Evolutionary conservation across 139 green algal genomes (phyloP), one percentile per base, ranked within the genome.

Genomic region (Dunaliella primolecta): DNA sequence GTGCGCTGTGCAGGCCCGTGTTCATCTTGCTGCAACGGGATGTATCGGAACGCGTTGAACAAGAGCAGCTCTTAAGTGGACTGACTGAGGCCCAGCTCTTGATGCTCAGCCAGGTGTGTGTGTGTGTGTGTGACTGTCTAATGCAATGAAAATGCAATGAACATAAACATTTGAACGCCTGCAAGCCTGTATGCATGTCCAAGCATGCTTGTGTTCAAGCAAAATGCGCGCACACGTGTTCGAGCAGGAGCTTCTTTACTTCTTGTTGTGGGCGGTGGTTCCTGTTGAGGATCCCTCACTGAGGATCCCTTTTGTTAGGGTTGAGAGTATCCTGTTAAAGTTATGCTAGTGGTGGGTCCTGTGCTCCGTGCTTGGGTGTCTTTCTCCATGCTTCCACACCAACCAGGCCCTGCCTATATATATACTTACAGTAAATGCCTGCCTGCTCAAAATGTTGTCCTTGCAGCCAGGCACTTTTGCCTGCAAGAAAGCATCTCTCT

Each of bases 51-150:
- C 80, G 31, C 20, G 80, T 56, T 1, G 38, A 78, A 27, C 46
- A 57, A 1, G 80, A 84, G 80, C 29, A 64, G 7, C 31, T 29
- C 1, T 30, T 84, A 21, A 70, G 30, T 23, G 80, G 77, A 15
- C 80, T 84, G 31, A 84, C 34, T 55, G 80, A 84, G 31, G 80
- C 55, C 29, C 80, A 84, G 31, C 46, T 84, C 11, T 31, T 24
- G 1, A 33, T 84, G 80, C 80, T 84, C 11, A 78, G 55, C 30
- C 80, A 64, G 46, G 46, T 64, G 46, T 64, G 46, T 64, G 46
- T 64, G 46, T 64, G 46, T 64, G 46, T 64, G 46, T 64, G 46
- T 64, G 46, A 25, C 7, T 64, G 46, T 64, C n/a, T n/a, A n/a
- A n/a, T n/a, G n/a, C n/a, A n/a, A n/a, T n/a, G n/a, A n/a, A n/a